These are phyloP conservation scores for Carex kokanica DNA, from an alignment of 176 grass and related monocot species.

Conservation along the genomic window DNA sequence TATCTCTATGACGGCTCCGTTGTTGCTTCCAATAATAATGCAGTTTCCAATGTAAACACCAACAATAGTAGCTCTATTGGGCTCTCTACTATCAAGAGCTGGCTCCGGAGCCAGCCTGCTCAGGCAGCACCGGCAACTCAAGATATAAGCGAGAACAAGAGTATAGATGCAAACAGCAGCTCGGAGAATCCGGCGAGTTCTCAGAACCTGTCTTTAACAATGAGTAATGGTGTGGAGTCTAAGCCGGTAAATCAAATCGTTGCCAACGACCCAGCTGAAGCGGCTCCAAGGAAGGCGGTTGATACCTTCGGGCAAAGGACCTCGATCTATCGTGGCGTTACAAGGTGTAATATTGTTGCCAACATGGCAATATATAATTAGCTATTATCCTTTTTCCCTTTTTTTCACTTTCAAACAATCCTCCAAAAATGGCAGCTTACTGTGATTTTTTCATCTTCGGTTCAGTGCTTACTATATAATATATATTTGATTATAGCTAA, in stretches of 20 bases:
- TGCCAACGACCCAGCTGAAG: constrained; percentile 18
- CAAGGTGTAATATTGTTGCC: constrained; percentile 43
- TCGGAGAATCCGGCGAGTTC: not conserved
- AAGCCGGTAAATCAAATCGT: constrained; percentile 23
- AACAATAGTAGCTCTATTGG: constrained; percentile 49
- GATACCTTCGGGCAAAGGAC: constrained; percentile 97
- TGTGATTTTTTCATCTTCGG: not conserved
- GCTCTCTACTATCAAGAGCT: constrained; percentile 88
- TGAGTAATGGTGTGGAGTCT: constrained; percentile 25
- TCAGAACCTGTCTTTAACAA: constrained; percentile 16
- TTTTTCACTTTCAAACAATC: not conserved
- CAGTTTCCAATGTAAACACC: constrained; percentile 30
- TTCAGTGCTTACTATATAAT: not conserved
- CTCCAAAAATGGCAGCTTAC: not conserved
- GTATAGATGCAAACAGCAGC: constrained; percentile 19
- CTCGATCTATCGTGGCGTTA: constrained; percentile 92
- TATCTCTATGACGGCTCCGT: constrained; percentile 6
- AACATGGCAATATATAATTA: not conserved
- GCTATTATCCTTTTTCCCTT: constrained; percentile 3
- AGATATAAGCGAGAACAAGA: constrained; percentile 10
- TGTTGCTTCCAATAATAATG: constrained; percentile 35
- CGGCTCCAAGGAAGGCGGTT: constrained; percentile 47
- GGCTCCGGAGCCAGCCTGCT: constrained; percentile 70
- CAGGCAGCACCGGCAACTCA: constrained; percentile 9
- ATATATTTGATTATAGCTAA: not conserved